These are phyloP conservation scores for Nakazawaea molendinolei DNA, from an alignment of 805 yeast species.

Conservation along the genomic window DNA sequence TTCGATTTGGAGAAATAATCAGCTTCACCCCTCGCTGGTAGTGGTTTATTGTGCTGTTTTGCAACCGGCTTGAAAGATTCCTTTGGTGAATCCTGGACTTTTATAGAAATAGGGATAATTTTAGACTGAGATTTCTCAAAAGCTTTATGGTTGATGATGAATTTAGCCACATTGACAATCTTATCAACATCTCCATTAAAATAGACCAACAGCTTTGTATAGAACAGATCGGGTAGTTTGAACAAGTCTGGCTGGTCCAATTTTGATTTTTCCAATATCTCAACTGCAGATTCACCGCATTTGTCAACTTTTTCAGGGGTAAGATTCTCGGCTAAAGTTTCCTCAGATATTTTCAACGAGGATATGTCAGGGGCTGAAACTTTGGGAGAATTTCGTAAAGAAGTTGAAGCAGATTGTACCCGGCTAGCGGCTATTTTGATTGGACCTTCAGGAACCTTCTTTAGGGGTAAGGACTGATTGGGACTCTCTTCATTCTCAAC, in stretches of 20 bases:
- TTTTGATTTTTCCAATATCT: slow-evolving; percentile 25
- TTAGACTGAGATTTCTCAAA: no score
- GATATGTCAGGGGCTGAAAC: not conserved
- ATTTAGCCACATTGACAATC: slow-evolving; percentile 29
- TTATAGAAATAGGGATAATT: no score
- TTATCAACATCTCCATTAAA: slow-evolving; percentile 36
- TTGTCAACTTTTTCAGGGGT: slow-evolving; percentile 22
- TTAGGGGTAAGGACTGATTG: not conserved
- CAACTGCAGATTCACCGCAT: no score
- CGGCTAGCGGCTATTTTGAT: not conserved
- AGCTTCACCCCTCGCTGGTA: no score
- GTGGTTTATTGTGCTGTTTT: no score
- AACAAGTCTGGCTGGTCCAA: slow-evolving; percentile 28
- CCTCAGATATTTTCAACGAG: not conserved
- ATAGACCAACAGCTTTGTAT: slow-evolving; percentile 30
- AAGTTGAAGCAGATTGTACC: slow-evolving; percentile 1
- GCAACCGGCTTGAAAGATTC: no score
- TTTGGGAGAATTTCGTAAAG: not conserved
- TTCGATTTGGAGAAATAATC: slow-evolving; percentile 9
- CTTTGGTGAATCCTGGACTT: no score
- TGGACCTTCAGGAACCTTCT: not conserved
- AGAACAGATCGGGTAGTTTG: slow-evolving; percentile 32
- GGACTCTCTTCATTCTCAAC: slow-evolving; percentile 2
- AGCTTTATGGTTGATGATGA: slow-evolving; percentile 26
- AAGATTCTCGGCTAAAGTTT: slow-evolving; percentile 10